phyloP scores from a whole-genome alignment of 2,329 filamentous ascomycete genomes.

The Trichoderma atrobrunneum region DNA sequence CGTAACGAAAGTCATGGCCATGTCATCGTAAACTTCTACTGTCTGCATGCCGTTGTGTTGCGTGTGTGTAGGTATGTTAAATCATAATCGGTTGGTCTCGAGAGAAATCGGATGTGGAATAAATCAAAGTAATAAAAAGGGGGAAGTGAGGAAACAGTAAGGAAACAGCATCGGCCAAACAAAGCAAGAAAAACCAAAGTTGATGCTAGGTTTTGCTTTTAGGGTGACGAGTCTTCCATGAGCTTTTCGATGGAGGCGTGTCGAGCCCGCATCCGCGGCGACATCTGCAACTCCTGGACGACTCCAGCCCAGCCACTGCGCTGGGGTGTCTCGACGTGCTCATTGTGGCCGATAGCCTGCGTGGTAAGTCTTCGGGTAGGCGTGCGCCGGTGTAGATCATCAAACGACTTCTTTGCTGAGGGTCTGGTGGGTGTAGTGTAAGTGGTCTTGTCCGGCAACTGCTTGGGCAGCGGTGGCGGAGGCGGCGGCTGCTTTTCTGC shows the following conservation, averaged over 20 bases:
- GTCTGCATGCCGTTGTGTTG: background rate
- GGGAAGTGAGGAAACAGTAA: background rate
- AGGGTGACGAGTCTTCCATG: conserved; percentile 41
- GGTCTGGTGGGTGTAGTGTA: conserved; percentile 34
- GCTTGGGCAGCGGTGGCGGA: conserved; percentile 31
- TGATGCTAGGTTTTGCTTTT: background rate
- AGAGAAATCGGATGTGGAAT: background rate
- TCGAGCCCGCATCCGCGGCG: conserved; percentile 58
- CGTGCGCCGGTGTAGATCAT: conserved; percentile 45
- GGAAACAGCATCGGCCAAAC: background rate
- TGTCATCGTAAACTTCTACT: background rate
- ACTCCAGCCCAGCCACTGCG: conserved; percentile 61
- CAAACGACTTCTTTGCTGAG: conserved; percentile 41
- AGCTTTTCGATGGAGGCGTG: conserved; percentile 61
- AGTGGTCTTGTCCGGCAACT: conserved; percentile 36
- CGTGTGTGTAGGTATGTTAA: background rate
- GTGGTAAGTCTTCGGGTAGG: conserved; percentile 53
- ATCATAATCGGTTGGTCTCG: background rate
- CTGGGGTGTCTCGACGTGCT: conserved; percentile 46
- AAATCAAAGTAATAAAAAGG: background rate
- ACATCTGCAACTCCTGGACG: conserved; percentile 60
- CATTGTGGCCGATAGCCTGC: conserved; percentile 52
- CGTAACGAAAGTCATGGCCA: conserved; percentile 5
- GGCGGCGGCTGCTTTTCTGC: conserved; percentile 35
- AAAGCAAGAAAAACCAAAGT: background rate